phyloP scores from a whole-genome alignment of 139 green algal genomes.

The Coccomyxa sp. region DNA sequence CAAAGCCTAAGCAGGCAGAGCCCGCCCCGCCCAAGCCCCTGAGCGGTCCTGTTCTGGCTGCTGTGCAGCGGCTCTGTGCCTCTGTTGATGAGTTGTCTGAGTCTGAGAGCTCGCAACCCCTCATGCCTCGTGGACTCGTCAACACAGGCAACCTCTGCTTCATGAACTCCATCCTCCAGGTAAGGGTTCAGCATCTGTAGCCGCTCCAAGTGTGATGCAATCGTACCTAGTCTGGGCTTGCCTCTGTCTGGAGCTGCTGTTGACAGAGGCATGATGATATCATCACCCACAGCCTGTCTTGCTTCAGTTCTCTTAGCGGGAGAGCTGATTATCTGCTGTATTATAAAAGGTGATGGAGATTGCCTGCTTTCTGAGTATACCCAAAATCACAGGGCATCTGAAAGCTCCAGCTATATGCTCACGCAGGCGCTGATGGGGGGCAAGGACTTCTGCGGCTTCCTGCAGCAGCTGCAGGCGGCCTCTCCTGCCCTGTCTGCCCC shows the following conservation, averaged over 20 bases:
- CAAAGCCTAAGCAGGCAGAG: background rate
- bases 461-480: slow-evolving; percentile 37
- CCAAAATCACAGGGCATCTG: too few species aligned
- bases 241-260: background rate
- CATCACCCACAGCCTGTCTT: too few species aligned
- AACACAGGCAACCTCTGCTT: slow-evolving; percentile 86
- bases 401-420: too few species aligned
- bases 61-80: slow-evolving; percentile 1
- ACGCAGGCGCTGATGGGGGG: slow-evolving; percentile 70
- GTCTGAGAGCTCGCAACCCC: background rate
- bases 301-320: too few species aligned
- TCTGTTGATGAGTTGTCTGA: background rate
- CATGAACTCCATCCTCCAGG: slow-evolving; percentile 70
- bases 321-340: too few species aligned
- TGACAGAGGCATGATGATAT: too few species aligned
- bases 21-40: background rate
- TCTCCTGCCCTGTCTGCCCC: slow-evolving; percentile 31
- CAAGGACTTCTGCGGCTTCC: slow-evolving; percentile 55
- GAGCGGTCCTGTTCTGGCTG: background rate
- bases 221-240: background rate
- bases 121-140: slow-evolving; percentile 59
- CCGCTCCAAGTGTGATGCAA: too few species aligned
- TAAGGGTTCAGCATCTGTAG: too few species aligned
- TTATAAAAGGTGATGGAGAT: too few species aligned
- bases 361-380: too few species aligned